Percentiles rank a stretch among this genome's conserved stretches.
phyloP scores from a whole-genome alignment of 495 filamentous ascomycete species.

The Hypoxylon subgilvum region DNA sequence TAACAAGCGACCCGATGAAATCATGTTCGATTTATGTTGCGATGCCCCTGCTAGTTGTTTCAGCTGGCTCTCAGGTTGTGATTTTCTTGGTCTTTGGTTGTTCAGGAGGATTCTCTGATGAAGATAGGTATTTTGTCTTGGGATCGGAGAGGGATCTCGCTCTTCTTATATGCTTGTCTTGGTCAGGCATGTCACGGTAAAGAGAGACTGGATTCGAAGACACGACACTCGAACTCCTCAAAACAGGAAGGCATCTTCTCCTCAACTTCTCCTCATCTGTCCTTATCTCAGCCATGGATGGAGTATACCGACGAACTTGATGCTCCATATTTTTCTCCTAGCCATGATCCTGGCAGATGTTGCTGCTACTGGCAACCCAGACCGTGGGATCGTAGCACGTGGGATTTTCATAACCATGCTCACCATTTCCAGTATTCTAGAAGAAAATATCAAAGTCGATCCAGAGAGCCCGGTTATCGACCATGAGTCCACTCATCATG shows the following conservation, averaged over 20 bases:
- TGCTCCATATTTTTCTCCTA: slow-evolving; percentile 1
- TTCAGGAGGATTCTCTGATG: not conserved
- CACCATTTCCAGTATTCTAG: slow-evolving; percentile 7
- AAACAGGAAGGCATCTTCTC: slow-evolving; percentile 8
- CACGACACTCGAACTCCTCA: not conserved
- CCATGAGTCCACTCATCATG: slow-evolving; percentile 1
- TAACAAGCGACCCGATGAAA: not conserved
- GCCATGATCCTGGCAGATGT: slow-evolving; percentile 2
- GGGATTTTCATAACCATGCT: not conserved
- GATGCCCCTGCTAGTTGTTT: not conserved
- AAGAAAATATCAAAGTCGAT: not conserved
- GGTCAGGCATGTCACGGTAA: not conserved
- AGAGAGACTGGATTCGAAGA: not conserved
- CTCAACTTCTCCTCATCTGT: no score
- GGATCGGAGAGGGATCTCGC: not conserved
- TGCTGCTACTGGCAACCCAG: not conserved
- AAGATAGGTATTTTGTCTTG: not conserved
- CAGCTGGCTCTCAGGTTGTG: no score
- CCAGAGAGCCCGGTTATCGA: slow-evolving; percentile 1
- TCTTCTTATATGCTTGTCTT: slow-evolving; percentile 16
- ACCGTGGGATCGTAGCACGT: slow-evolving; percentile 3
- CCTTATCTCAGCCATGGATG: not conserved
- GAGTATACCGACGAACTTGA: slow-evolving; percentile 10
- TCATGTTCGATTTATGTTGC: slow-evolving; percentile 1
- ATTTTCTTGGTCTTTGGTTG: not conserved